These are phyloP conservation scores for Globisporangium spiculum DNA, from an alignment of 352 stramenopile species.

Conservation along the genomic window DNA sequence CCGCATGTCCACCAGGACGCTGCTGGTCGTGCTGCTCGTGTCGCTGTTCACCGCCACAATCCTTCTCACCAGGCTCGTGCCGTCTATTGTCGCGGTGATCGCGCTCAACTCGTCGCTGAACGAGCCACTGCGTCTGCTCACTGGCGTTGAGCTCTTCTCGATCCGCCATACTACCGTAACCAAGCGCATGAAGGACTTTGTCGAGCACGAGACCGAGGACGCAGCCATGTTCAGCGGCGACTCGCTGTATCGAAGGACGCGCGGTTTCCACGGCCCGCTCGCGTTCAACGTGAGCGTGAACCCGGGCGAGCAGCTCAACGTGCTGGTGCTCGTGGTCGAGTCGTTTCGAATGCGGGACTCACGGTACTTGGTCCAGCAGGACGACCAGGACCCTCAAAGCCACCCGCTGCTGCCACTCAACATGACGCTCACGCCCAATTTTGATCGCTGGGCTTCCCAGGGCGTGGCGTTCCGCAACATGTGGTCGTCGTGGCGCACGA, in stretches of 20 bases:
- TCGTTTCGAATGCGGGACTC: slow-evolving; percentile 65
- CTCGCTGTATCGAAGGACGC: slow-evolving; percentile 44
- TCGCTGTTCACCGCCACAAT: slow-evolving; percentile 26
- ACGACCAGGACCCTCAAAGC: slow-evolving; percentile 4
- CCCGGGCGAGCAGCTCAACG: slow-evolving; percentile 45
- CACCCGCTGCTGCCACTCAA: slow-evolving; percentile 33
- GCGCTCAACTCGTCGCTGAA: slow-evolving; percentile 53
- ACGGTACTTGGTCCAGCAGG: slow-evolving; percentile 36
- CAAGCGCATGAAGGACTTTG: slow-evolving; percentile 33
- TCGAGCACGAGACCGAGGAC: slow-evolving; percentile 48
- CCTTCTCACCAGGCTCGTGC: slow-evolving; percentile 27
- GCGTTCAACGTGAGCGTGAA: slow-evolving; percentile 52
- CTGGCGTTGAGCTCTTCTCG: slow-evolving; percentile 31
- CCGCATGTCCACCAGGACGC: slow-evolving; percentile 21
- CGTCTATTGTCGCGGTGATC: slow-evolving; percentile 53
- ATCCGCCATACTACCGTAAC: slow-evolving; percentile 11
- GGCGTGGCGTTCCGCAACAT: slow-evolving; percentile 56
- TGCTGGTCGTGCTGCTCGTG: slow-evolving; percentile 23
- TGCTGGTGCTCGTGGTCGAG: slow-evolving; percentile 65
- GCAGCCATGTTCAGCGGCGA: slow-evolving; percentile 35
- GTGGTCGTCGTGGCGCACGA: slow-evolving; percentile 70
- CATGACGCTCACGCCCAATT: slow-evolving; percentile 59
- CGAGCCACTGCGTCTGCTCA: slow-evolving; percentile 36
- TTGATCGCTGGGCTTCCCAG: slow-evolving; percentile 51
- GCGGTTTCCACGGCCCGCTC: slow-evolving; percentile 44